Conservation (phyloP, 352 stramenopile genomes). For the Plasmopara viticola region DNA sequence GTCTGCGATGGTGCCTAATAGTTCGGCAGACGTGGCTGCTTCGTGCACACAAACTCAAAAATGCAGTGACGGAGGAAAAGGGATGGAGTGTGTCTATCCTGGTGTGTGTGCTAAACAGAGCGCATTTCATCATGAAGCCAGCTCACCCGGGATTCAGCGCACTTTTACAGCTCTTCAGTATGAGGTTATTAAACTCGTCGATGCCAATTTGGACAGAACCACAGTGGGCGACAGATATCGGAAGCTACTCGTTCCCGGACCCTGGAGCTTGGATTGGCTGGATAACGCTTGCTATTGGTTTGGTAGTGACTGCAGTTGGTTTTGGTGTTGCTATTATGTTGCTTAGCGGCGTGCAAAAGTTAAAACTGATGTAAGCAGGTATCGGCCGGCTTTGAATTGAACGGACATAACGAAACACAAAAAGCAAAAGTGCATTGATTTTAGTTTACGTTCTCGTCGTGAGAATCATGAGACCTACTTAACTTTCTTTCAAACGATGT, state of each 20-base stretch:
- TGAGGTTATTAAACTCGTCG: conserved; percentile 49
- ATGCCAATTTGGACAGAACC: conserved; percentile 78
- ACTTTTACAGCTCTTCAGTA: conserved; percentile 44
- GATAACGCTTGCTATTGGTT: conserved; percentile 50
- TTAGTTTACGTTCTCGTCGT: too few species aligned
- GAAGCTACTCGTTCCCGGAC: conserved; percentile 78
- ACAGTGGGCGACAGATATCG: conserved; percentile 54
- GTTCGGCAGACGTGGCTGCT: conserved; percentile 20
- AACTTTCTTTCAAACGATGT: too few species aligned
- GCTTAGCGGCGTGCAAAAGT: conserved; percentile 64
- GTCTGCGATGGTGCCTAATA: conserved; percentile 42
- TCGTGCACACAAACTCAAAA: conserved; percentile 51
- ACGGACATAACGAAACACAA: conserved; percentile 8
- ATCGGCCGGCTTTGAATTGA: background rate
- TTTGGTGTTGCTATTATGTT: conserved; percentile 41
- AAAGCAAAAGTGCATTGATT: conserved; percentile 10
- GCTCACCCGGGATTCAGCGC: conserved; percentile 55
- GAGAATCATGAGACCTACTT: too few species aligned
- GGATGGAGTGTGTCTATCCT: conserved; percentile 74
- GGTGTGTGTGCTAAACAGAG: conserved; percentile 50
- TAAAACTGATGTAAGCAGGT: conserved; percentile 67
- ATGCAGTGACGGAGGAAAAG: conserved; percentile 40
- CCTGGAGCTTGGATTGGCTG: conserved; percentile 66
- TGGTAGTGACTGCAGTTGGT: conserved; percentile 38
- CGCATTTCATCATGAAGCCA: conserved; percentile 76